Base-by-base conservation (phyloP, 495 filamentous ascomycete species). In the Staphylotrichum tortipilum region DNA sequence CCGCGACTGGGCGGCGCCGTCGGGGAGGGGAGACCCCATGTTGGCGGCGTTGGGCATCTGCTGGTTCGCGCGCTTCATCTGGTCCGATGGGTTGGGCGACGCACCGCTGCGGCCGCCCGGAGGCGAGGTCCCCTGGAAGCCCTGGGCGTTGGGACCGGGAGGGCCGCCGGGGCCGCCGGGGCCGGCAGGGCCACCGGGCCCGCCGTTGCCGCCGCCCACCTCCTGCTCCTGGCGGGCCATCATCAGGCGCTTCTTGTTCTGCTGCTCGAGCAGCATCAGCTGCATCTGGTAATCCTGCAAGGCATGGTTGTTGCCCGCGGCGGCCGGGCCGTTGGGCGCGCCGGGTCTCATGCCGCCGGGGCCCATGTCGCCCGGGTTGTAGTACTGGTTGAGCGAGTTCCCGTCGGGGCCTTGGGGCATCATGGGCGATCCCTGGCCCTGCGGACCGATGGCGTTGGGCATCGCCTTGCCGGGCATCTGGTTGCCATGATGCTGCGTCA, bases 221-320 rank as follows among this genome's bases (percentile, higher is more conserved):
- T 96, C 89, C 69, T 96, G 91, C 67, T 97, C 92, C 68, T 94
- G 88, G 36, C 92, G 83, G 50, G 92, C 92, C 90, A 95, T 94
- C 78, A 96, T 84, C 59, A 98, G 72, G 19, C 92, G 77, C 61
- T 91, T 92, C 78, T 97, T 98, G 59, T 97, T 98, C 66, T 98
- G 92, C 70, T 98, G 92, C 67, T 98, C 92, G 34, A 98, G 82
- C 47, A 98, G 67, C 92, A 97, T 96, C 62, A 98, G 74, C 61
- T 98, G 92, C 92, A 96, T 95, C 70, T 98, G 92, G 68, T 98
- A 97, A 65, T 97, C 94, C 64, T 96, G 91, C 47, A 98, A 75
- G 31, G 94, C 94, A 66, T 95, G 90, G 60, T 92, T 95, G 63
- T 88, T 88, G 43, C 79, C 77, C 45, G 71, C 73, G 11, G 63